Base-by-base conservation (phyloP, 306 rosid genomes). In the Inga oerstediana region DNA sequence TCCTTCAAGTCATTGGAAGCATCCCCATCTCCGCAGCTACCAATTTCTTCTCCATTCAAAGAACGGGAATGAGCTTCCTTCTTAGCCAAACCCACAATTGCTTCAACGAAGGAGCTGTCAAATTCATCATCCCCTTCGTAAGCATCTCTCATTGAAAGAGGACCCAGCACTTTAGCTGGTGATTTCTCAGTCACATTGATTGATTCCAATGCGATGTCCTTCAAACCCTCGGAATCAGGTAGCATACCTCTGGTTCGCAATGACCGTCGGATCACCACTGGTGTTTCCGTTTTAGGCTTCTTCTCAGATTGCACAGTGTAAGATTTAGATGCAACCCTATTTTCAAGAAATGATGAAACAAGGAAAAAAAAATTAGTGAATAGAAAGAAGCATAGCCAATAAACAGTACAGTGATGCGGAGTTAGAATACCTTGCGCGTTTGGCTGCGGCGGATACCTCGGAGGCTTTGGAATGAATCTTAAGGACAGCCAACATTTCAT, bases 401-500 rank as follows among this genome's bases (percentile, higher is more conserved):
- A n/a, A 9, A 11, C 0, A 45, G 22, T 69, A 52, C 1, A 45
- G 22, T 62, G 49, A 86, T 1, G 67, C 45, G 74, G 22, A 64
- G 11, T 65, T 49, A 45, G 41, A 59, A 8, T 15, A 96, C 98
- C 97, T 96, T 17, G 77, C 87, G 80, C 89, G 93, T 85, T 92
- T 96, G 84, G 91, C 66, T 27, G 88, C 68, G 48, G 85, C 79
- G 32, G 97, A 86, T 76, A 96, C 90, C 19, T 84, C 89, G 58
- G 97, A 10, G 76, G 89, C 92, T 59, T 86, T 89, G 88, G 97
- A 84, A 22, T 78, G 97, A 35, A 95, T 82, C 80, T 92, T 91
- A 73, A 94, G 97, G 4, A 92, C 88, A 19, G 99, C 94, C 91
- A 96, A 83, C 89, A 91, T 80, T 79, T 96, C 91, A 22, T 86